Percentiles rank a stretch among this genome's conserved stretches.
Conservation (phyloP, 2,329 filamentous ascomycete genomes). For the Fusarium sp. region DNA sequence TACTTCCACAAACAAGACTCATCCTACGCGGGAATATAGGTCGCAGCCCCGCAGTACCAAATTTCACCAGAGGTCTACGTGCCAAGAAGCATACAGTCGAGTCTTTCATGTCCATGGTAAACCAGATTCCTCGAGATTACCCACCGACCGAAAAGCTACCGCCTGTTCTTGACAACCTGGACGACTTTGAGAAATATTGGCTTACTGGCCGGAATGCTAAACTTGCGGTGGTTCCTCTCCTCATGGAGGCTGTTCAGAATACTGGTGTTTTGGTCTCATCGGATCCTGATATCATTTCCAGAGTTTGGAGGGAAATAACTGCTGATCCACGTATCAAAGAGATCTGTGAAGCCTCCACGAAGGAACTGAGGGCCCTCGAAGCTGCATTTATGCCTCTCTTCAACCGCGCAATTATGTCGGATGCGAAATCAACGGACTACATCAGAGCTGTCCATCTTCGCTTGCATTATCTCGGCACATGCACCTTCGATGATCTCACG, state of each 20-base stretch:
- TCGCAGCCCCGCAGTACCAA: slow-evolving; percentile 19
- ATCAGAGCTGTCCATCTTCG: slow-evolving; percentile 48
- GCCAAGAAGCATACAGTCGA: slow-evolving; percentile 28
- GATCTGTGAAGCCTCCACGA: slow-evolving; percentile 13
- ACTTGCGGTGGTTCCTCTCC: slow-evolving; percentile 6
- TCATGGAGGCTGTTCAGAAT: slow-evolving; percentile 13
- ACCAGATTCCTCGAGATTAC: slow-evolving; percentile 11
- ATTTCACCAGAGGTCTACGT: slow-evolving; percentile 26
- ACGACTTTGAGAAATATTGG: slow-evolving; percentile 38
- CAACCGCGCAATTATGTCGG: slow-evolving; percentile 40
- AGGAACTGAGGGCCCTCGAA: slow-evolving; percentile 34
- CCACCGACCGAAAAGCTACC: neutral
- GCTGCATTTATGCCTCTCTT: slow-evolving; percentile 48
- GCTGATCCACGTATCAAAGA: slow-evolving; percentile 15
- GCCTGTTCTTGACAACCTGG: slow-evolving; percentile 9
- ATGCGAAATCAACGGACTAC: slow-evolving; percentile 42
- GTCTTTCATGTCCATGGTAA: slow-evolving; percentile 27
- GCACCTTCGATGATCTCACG: slow-evolving; percentile 43
- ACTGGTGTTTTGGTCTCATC: slow-evolving; percentile 1
- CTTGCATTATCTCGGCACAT: slow-evolving; percentile 41
- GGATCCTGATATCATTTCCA: slow-evolving; percentile 1
- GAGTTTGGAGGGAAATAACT: slow-evolving; percentile 7
- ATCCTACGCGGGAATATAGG: slow-evolving; percentile 22
- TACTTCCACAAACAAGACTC: slow-evolving; percentile 19
- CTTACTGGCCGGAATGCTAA: slow-evolving; percentile 1